Conservation (phyloP, 73 alveolate species). For the Paramecium caudatum region DNA sequence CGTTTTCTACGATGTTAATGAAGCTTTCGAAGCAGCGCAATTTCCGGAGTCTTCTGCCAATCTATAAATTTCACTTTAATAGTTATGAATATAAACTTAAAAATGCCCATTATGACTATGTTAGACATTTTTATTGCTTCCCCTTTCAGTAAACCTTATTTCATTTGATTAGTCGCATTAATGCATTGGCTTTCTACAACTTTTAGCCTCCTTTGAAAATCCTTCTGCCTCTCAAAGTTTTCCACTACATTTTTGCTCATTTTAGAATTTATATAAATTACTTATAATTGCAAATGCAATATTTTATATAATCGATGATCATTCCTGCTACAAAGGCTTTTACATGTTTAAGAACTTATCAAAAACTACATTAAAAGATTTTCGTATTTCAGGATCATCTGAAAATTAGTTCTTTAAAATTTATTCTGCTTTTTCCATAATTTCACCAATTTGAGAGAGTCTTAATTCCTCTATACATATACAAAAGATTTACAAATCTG, state of each 20-base stretch:
- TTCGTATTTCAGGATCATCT: background rate
- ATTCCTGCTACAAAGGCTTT: no score
- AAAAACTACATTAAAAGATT: background rate
- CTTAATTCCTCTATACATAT: constrained; percentile 16
- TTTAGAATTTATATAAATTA: background rate
- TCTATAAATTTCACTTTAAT: background rate
- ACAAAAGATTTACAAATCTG: background rate
- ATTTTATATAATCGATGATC: no score
- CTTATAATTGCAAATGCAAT: no score
- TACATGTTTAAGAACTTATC: no score
- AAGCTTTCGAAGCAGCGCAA: background rate
- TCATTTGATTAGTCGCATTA: background rate
- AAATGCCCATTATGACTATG: background rate
- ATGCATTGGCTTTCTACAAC: background rate
- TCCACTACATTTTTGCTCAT: background rate
- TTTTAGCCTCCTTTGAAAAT: background rate
- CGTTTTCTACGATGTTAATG: background rate
- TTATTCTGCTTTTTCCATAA: constrained; percentile 40
- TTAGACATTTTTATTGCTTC: background rate
- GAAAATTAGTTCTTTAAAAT: background rate
- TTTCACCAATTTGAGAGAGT: background rate
- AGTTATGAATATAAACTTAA: background rate
- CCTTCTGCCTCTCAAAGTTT: background rate
- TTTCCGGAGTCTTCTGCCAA: background rate
- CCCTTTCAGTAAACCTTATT: background rate